These are phyloP conservation scores for Beauveria sp. DNA, from an alignment of 2,329 filamentous ascomycete species.

Conservation along the genomic window DNA sequence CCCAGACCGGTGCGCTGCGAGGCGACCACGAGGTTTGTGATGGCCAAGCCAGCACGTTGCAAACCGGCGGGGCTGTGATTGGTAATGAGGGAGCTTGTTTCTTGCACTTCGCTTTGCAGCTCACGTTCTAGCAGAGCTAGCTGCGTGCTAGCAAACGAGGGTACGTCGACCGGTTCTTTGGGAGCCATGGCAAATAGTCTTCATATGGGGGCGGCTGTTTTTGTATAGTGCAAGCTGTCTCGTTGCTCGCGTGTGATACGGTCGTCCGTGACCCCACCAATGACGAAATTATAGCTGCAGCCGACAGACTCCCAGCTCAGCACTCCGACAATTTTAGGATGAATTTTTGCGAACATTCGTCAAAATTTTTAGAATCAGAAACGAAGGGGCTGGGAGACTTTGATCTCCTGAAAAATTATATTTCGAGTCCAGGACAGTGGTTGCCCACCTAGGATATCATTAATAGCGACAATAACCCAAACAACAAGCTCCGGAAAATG, in stretches of 20 bases:
- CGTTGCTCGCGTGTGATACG: neutral
- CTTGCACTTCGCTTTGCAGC: slow-evolving; percentile 62
- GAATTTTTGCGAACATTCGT: neutral
- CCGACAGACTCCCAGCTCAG: neutral
- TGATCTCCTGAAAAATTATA: neutral
- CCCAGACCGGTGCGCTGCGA: slow-evolving; percentile 83
- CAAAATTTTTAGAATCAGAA: no score
- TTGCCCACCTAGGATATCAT: neutral
- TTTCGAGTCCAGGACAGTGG: neutral
- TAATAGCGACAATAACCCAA: neutral
- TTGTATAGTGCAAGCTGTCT: neutral
- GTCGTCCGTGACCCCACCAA: slow-evolving; percentile 9
- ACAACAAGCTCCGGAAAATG: neutral
- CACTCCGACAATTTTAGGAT: neutral
- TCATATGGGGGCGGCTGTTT: neutral
- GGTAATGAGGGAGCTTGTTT: slow-evolving; percentile 60
- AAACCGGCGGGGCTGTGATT: slow-evolving; percentile 61
- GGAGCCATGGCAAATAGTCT: slow-evolving; percentile 26
- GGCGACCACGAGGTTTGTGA: slow-evolving; percentile 65
- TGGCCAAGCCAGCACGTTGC: slow-evolving; percentile 68
- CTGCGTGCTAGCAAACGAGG: slow-evolving; percentile 63
- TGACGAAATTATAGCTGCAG: slow-evolving; percentile 4
- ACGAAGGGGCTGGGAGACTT: no score
- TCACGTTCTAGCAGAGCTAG: slow-evolving; percentile 63
- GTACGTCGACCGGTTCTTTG: slow-evolving; percentile 47